Base-by-base conservation (phyloP, 176 grass and related monocot species). In the Aegilops longissima region DNA sequence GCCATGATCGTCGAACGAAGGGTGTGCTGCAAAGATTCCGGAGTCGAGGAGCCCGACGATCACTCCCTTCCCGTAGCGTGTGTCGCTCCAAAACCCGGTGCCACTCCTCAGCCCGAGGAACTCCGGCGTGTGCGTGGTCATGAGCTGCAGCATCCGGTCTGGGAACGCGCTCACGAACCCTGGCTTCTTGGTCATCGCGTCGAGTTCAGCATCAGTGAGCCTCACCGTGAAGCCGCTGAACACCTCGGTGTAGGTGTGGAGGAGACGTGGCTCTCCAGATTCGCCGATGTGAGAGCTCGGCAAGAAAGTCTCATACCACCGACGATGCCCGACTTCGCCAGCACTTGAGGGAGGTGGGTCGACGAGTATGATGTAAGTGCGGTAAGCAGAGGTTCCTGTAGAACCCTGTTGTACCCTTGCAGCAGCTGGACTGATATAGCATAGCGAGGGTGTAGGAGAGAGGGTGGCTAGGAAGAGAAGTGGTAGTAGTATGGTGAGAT, bases 21-120 rank as follows among this genome's bases (percentile, higher is more conserved):
- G 75, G n/a, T 88, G 87, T 8, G 65, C 12, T 10, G 47, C 40
- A 25, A 44, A 12, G 66, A 95, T 88, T 35, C 93, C 93, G 8
- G 31, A 14, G 72, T 95, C 90, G 9, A 94, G 70, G 0, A 94
- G 1, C 5, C 90, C 87, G 61, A 94, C 33, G 12, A 95, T 49
- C 47, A 83, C 44, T 0, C 93, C 93, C 71, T 86, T 42, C 2
- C 93, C 93, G 5, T 73, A 73, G 9, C 2, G 0, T 2, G 38
- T 29, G 16, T 73, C 17, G 2, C 86, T 72, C 81, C 87, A 88
- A 14, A 88, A 78, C 51, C 87, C 75, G 6, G 29, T 3, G 81
- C 40, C 66, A 0, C 29, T 11, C 66, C 5, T 54, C 59, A 89
- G 34, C 1, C 82, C 82, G 6, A 89, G 77, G 59, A 88, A 90